Conservation (phyloP, 768 basidiomycete genomes). For the Dacryopinax primogenitus region DNA sequence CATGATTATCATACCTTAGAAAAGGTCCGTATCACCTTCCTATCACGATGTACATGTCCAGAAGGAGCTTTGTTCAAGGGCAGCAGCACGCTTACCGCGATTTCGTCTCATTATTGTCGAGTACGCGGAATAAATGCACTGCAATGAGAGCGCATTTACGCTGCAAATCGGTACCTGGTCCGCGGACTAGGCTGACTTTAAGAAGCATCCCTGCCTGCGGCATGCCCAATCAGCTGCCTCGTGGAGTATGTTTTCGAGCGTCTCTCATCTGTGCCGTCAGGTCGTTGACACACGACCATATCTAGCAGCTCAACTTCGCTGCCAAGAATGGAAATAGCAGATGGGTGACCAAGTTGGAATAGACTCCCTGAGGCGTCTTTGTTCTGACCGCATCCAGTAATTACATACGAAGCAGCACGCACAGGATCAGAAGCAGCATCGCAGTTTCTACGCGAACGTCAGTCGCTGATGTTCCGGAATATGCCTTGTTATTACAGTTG, state of each 20-base stretch:
- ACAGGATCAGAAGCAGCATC: not conserved
- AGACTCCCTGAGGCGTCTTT: too few relatives aligned
- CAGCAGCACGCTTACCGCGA: not conserved
- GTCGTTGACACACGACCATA: too few relatives aligned
- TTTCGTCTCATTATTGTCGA: not conserved
- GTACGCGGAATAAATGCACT: not conserved
- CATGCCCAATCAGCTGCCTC: not conserved
- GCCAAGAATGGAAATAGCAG: too few relatives aligned
- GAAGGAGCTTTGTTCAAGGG: too few relatives aligned
- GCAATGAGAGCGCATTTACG: not conserved
- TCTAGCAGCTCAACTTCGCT: too few relatives aligned
- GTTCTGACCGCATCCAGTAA: not conserved
- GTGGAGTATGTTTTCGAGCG: not conserved
- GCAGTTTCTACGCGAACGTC: not conserved
- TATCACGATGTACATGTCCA: not conserved
- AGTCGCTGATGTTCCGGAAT: not conserved
- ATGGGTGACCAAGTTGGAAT: too few relatives aligned
- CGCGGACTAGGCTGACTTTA: conserved; percentile 1
- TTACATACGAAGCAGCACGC: not conserved
- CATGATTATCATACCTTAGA: not conserved
- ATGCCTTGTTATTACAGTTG: not conserved
- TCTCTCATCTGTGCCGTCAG: too few relatives aligned
- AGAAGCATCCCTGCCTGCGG: conserved; percentile 1
- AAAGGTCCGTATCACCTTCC: not conserved
- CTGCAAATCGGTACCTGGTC: conserved; percentile 1